Evolutionary conservation across 805 yeast genomes (phyloP).

Genomic region (Starmerella bombicola): DNA sequence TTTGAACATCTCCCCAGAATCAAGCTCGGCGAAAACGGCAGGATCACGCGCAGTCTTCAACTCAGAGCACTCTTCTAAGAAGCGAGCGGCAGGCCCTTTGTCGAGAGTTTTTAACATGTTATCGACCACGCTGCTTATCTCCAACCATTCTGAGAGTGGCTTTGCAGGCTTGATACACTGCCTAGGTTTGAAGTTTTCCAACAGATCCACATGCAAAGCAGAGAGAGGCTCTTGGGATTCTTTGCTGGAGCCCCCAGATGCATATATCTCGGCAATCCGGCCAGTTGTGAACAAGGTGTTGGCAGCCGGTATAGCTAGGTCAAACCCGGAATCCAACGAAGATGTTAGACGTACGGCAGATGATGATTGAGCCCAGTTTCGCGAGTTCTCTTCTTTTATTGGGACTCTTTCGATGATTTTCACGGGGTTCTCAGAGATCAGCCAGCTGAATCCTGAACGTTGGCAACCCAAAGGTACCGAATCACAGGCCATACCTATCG

Average conservation of each 20-base stretch:
- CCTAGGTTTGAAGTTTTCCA: conserved; percentile 1
- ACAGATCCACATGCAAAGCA: conserved; percentile 19
- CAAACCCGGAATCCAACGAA: conserved; percentile 8
- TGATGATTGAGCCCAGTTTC: conserved; percentile 16
- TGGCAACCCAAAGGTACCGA: conserved; percentile 27
- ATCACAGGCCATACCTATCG: conserved; percentile 25
- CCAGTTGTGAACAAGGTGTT: conserved; percentile 28
- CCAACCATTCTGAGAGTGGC: conserved; percentile 24
- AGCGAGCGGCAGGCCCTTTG: conserved; percentile 44
- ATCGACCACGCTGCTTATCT: conserved; percentile 40
- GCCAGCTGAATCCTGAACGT: conserved; percentile 25
- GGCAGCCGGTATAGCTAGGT: conserved; percentile 26
- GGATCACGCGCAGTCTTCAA: conserved; percentile 17
- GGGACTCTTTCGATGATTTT: conserved; percentile 18
- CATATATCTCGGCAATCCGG: conserved; percentile 16
- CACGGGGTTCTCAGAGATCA: conserved; percentile 17
- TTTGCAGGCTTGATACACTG: conserved; percentile 15
- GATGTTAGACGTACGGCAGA: conserved; percentile 17
- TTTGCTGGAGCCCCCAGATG: neutral
- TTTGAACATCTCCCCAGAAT: conserved; percentile 31
- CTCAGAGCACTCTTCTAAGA: conserved; percentile 32
- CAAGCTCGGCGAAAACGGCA: conserved; percentile 22
- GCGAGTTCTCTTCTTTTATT: conserved; percentile 2
- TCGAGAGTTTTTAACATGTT: conserved; percentile 50
- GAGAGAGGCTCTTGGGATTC: conserved; percentile 7